Evolutionary conservation across 108 stramenopile species (phyloP).

Genomic region (Aurantiochytrium sp.): DNA sequence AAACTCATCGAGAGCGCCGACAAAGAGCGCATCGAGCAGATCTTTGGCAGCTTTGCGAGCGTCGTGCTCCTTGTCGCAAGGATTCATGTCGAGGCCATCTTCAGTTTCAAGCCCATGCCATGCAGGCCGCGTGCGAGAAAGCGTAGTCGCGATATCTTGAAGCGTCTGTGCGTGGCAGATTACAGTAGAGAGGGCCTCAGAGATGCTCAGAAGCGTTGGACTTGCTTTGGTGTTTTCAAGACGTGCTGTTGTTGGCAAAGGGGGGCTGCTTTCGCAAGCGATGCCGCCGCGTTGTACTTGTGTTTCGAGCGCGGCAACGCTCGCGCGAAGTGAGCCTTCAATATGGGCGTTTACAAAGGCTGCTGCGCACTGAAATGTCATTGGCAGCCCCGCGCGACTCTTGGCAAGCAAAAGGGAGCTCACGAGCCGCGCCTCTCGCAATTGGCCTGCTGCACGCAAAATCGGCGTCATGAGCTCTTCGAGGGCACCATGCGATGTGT

Average conservation of each 20-base stretch:
- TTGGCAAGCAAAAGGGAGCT: not conserved
- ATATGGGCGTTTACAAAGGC: not conserved
- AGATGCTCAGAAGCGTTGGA: not conserved
- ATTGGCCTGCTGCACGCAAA: not conserved
- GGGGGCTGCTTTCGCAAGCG: not conserved
- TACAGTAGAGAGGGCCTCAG: not conserved
- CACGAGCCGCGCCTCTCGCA: not conserved
- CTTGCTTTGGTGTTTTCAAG: not conserved
- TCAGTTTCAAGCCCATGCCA: not conserved
- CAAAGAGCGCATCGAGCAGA: not conserved
- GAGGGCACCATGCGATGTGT: not conserved
- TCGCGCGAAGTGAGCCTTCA: not conserved
- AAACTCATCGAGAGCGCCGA: not conserved
- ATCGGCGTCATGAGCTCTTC: not conserved
- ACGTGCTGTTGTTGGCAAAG: too few relatives aligned
- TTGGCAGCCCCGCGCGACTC: not conserved
- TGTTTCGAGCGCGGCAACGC: not conserved
- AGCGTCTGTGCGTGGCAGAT: not conserved
- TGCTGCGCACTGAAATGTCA: not conserved
- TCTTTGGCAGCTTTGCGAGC: not conserved
- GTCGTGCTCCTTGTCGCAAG: not conserved
- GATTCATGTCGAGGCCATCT: not conserved
- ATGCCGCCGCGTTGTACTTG: not conserved
- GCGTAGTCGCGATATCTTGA: not conserved
- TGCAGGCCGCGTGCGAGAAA: not conserved